Evolutionary conservation across 1,284 basidiomycete species (phyloP), one percentile per base, ranked within the genome.

Genomic region (Naganishia liquefaciens): DNA sequence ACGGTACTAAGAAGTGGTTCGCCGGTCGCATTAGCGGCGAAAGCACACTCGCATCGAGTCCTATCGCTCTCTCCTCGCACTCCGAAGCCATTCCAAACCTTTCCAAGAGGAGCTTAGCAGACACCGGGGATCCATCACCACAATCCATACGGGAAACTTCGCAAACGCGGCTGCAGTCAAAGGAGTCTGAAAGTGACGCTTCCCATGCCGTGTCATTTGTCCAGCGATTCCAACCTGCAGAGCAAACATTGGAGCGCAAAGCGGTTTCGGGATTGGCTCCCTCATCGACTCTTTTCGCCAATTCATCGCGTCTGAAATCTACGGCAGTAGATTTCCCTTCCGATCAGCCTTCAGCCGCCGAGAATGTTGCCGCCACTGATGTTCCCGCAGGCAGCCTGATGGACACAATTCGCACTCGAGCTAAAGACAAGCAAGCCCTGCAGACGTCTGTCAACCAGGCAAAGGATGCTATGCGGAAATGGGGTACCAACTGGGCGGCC

Each of bases 391-490:
- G 69, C 25, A 70, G 76, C 2, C 71, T 82, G 25, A 84, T 82
- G 49, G 70, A 72, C 9, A 74, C 75, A 1, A 85, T 89, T 25
- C 87, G 87, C 47, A 84, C 87, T 0, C 84, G 84, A 17, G 76
- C 75, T 10, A 69, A 74, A 13, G 91, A 93, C 76, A 93, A 91
- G 74, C 87, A 91, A 74, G 89, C 89, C 1, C 79, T 93, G 25
- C 86, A 85, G 71, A 87, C 87, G 71, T 86, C 79, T 46, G 79
- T 79, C 50, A 74, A 68, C 19, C 75, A 77, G 39, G 91, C 91
- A 3, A 88, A 88, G 75, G 91, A 93, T 74, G 84, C 87, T 15
- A 87, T 93, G 81, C 86, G 87, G 62, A 93, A 93, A 75, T 93
- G 91, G 90, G 87, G 91, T 23, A 87, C 86, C 21, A 90, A 86